These are phyloP conservation scores for Pyronema omphalodes DNA, from an alignment of 495 filamentous ascomycete species.

Conservation along the genomic window DNA sequence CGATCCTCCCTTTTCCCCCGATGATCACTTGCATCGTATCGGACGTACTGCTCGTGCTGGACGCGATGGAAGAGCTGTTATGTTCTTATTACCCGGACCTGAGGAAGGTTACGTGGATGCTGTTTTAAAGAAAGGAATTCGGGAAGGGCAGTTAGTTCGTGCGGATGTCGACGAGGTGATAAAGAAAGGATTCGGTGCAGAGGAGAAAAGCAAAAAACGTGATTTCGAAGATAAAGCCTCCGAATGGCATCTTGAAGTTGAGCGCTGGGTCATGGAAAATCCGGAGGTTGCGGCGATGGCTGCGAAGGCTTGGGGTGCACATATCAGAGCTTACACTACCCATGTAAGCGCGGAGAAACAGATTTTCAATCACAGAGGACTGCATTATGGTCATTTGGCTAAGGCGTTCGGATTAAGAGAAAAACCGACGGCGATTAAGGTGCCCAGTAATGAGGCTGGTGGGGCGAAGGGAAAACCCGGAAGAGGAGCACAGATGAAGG, in stretches of 20 bases:
- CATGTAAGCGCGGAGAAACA: conserved; percentile 65
- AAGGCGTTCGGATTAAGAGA: conserved; percentile 85
- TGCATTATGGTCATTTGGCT: conserved; percentile 84
- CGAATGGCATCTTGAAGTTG: conserved; percentile 56
- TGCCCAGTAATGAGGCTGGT: conserved; percentile 33
- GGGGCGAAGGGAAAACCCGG: conserved; percentile 27
- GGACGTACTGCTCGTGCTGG: conserved; percentile 89
- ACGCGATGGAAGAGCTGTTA: conserved; percentile 63
- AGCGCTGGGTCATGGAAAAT: conserved; percentile 49
- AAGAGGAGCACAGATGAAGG: conserved; percentile 4
- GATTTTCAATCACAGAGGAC: conserved; percentile 70
- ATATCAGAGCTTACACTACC: conserved; percentile 86
- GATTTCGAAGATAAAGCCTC: conserved; percentile 55
- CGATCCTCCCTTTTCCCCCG: conserved; percentile 74
- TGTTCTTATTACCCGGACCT: conserved; percentile 75
- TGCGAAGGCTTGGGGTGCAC: conserved; percentile 67
- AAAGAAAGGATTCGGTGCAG: conserved; percentile 33
- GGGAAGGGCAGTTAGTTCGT: conserved; percentile 12
- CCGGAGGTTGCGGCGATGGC: conserved; percentile 49
- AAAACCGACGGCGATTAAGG: conserved; percentile 67
- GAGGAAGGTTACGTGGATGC: conserved; percentile 67
- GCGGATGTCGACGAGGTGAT: conserved; percentile 32
- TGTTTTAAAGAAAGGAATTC: conserved; percentile 17
- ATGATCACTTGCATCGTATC: conserved; percentile 85
- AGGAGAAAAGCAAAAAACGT: conserved; percentile 18